Evolutionary conservation across 164 flowering plant genomes (phyloP).

Genomic region (Hamamelis virginiana): DNA sequence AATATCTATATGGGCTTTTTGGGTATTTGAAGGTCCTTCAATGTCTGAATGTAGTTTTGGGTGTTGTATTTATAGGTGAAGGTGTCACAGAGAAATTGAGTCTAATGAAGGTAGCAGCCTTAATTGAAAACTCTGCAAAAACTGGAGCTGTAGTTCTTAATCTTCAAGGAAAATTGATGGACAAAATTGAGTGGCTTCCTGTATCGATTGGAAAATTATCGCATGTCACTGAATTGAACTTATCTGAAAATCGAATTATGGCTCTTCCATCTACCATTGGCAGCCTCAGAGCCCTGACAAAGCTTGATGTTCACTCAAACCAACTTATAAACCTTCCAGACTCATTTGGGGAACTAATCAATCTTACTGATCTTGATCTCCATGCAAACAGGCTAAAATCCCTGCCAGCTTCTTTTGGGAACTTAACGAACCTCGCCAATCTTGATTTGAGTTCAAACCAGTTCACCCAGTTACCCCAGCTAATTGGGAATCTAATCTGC

Average conservation of each 20-base stretch:
- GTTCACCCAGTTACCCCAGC: conserved; percentile 47
- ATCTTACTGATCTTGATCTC: conserved; percentile 53
- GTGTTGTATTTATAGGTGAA: conserved; percentile 22
- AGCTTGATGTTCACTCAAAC: conserved; percentile 66
- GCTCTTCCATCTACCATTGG: conserved; percentile 59
- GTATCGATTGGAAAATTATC: conserved; percentile 60
- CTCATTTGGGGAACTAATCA: conserved; percentile 51
- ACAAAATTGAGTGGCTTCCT: conserved; percentile 76
- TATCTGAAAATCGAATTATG: conserved; percentile 62
- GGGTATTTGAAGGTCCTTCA: not conserved
- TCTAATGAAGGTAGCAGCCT: conserved; percentile 56
- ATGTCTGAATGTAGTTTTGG: conserved; percentile 16
- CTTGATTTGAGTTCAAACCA: conserved; percentile 63
- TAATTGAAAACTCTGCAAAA: conserved; percentile 60
- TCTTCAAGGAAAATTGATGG: conserved; percentile 65
- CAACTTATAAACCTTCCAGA: conserved; percentile 66
- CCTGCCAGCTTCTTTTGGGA: conserved; percentile 56
- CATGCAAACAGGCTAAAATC: conserved; percentile 53
- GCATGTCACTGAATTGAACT: conserved; percentile 40
- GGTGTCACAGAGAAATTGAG: conserved; percentile 46
- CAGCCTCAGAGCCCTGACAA: conserved; percentile 46
- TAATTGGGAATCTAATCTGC: conserved; percentile 44
- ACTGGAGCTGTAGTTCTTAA: conserved; percentile 44
- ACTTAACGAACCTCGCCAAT: conserved; percentile 43
- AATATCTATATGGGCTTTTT: not conserved